phyloP scores from a whole-genome alignment of 768 basidiomycete genomes.

The Serpula lacrymans region DNA sequence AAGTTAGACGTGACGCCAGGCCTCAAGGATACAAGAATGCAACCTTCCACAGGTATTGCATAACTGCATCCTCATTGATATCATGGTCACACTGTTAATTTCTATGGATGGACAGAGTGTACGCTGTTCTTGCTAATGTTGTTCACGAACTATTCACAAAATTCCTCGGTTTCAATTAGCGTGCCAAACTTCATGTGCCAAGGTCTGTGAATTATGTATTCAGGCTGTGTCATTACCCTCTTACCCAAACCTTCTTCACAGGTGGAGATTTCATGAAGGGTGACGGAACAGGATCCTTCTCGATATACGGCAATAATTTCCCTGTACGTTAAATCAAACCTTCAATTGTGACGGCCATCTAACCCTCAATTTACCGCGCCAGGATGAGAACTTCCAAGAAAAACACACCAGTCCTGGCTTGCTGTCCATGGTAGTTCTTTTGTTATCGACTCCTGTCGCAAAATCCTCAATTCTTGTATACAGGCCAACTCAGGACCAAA shows the following conservation, averaged over 20 bases:
- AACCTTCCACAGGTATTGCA: conserved; percentile 85
- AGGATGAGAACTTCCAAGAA: conserved; percentile 95
- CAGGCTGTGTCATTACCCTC: background rate
- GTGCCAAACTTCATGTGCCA: conserved; percentile 97
- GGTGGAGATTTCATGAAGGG: conserved; percentile 94
- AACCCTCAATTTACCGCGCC: conserved; percentile 3
- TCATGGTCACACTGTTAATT: conserved; percentile 12
- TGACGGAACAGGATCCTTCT: conserved; percentile 94
- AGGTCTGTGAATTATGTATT: conserved; percentile 41
- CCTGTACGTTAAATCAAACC: conserved; percentile 47
- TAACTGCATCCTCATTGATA: conserved; percentile 1
- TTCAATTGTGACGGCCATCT: background rate
- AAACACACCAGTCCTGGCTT: conserved; percentile 86
- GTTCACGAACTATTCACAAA: conserved; percentile 5
- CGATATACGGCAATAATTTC: conserved; percentile 96
- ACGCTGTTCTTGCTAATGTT: conserved; percentile 20
- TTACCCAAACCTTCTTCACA: conserved; percentile 21
- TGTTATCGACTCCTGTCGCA: conserved; percentile 2
- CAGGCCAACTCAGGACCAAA: conserved; percentile 95
- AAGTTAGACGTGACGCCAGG: conserved; percentile 50
- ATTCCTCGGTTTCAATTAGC: conserved; percentile 32
- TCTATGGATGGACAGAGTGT: conserved; percentile 58
- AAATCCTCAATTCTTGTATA: conserved; percentile 4
- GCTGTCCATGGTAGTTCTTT: conserved; percentile 79
- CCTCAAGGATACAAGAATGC: conserved; percentile 91